Evolutionary conservation across 2,329 filamentous ascomycete genomes (phyloP).

Genomic region (Zelopaecilomyces penicillatus): DNA sequence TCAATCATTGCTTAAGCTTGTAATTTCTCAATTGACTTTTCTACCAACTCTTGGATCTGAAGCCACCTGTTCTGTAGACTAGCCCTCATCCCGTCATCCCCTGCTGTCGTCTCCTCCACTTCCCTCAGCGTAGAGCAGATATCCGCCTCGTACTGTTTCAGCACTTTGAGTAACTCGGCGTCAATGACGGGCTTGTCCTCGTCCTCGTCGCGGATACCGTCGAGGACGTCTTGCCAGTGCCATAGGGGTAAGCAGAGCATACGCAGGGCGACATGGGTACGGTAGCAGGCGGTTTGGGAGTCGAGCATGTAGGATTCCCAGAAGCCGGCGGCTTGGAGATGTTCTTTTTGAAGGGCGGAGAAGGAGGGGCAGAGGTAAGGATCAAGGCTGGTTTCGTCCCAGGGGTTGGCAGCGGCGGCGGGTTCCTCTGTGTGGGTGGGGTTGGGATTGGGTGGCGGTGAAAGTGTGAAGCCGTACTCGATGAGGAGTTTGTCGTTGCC

Average conservation of each 20-base stretch:
- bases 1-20: no score
- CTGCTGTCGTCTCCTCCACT: slow-evolving; percentile 22
- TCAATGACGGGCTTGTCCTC: slow-evolving; percentile 32
- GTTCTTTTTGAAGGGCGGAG: slow-evolving; percentile 22
- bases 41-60: slow-evolving; percentile 18
- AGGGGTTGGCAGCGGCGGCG: slow-evolving; percentile 34
- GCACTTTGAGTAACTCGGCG: slow-evolving; percentile 26
- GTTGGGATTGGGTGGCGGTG: background rate
- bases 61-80: slow-evolving; percentile 16
- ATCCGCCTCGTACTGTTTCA: slow-evolving; percentile 24
- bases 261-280: slow-evolving; percentile 46
- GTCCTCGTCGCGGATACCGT: slow-evolving; percentile 38
- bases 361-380: slow-evolving; percentile 35
- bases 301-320: slow-evolving; percentile 45
- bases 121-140: slow-evolving; percentile 22
- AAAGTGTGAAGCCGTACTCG: slow-evolving; percentile 52
- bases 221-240: slow-evolving; percentile 37
- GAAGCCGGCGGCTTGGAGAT: slow-evolving; percentile 39
- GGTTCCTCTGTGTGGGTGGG: no score
- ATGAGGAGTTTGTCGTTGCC: slow-evolving; percentile 62
- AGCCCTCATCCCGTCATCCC: slow-evolving; percentile 17
- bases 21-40: slow-evolving; percentile 10
- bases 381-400: slow-evolving; percentile 43
- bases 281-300: slow-evolving; percentile 40
- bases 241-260: slow-evolving; percentile 24